phyloP scores from a whole-genome alignment of 257 asterid genomes.

The Voacanga thouarsii region DNA sequence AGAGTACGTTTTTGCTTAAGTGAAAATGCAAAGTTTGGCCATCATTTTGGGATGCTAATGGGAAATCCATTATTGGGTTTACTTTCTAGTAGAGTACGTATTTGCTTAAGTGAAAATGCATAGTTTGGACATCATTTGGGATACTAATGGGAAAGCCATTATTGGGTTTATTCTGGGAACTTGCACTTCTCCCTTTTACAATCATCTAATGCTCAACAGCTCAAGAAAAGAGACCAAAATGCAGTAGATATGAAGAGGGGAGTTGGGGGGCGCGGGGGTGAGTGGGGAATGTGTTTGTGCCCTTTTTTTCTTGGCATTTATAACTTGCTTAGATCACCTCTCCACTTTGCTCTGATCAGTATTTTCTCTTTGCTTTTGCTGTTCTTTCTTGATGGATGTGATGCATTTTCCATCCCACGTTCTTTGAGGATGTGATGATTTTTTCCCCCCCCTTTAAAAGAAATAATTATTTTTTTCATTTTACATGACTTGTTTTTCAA shows the following conservation, averaged over 20 bases:
- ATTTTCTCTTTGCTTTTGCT: background rate
- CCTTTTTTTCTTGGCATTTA: background rate
- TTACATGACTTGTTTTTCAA: background rate
- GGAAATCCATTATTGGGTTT: background rate
- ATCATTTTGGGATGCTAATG: background rate
- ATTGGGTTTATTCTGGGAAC: conserved; percentile 1
- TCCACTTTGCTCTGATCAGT: too few relatives aligned
- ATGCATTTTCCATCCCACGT: background rate
- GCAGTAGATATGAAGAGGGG: background rate
- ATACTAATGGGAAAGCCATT: background rate
- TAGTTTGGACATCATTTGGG: background rate
- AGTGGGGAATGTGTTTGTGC: background rate
- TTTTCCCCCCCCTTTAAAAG: background rate
- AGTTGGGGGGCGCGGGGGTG: too few relatives aligned
- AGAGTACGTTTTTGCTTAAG: background rate
- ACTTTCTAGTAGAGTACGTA: too few relatives aligned
- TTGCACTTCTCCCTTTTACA: conserved; percentile 1
- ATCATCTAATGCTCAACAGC: background rate
- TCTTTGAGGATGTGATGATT: background rate
- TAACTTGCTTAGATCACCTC: background rate
- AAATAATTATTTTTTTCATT: background rate
- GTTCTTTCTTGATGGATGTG: background rate
- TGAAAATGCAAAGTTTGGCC: background rate
- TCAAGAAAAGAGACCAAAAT: background rate
- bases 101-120: background rate